Conservation (phyloP, 2,329 filamentous ascomycete species). For the Aspergillus ruber region DNA sequence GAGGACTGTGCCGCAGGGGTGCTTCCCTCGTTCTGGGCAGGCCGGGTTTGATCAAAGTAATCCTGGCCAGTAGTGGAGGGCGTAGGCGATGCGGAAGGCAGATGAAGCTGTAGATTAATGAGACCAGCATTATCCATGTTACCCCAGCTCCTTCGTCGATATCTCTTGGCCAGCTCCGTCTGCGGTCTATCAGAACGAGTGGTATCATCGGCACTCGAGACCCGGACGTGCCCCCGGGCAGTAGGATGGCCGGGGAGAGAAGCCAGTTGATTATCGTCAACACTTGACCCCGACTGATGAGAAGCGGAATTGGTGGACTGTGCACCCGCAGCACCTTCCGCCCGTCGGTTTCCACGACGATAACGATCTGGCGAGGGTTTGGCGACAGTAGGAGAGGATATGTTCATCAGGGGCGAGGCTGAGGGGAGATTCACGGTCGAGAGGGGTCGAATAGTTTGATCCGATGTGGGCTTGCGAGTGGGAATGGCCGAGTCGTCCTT, state of each 20-base stretch:
- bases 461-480: constrained; percentile 30
- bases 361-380: constrained; percentile 80
- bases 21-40: constrained; percentile 55
- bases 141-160: constrained; percentile 77
- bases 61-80: constrained; percentile 28
- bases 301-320: constrained; percentile 5
- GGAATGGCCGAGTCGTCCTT: constrained; percentile 46
- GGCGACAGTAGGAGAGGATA: constrained; percentile 45
- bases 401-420: constrained; percentile 46
- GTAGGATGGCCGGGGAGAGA: constrained; percentile 35
- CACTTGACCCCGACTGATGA: constrained; percentile 2
- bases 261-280: constrained; percentile 8
- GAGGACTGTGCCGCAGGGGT: constrained; percentile 48
- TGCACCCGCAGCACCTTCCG: constrained; percentile 38
- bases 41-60: constrained; percentile 27
- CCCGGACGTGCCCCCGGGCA: constrained; percentile 44
- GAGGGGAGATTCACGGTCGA: constrained; percentile 47
- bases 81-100: constrained; percentile 26
- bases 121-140: constrained; percentile 48
- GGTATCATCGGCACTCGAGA: constrained; percentile 63
- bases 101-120: constrained; percentile 27
- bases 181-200: constrained; percentile 47
- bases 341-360: constrained; percentile 58
- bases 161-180: constrained; percentile 66
- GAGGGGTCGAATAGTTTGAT: constrained; percentile 29